Base-by-base conservation (phyloP, 805 yeast species). In the Lipomyces lipofer region DNA sequence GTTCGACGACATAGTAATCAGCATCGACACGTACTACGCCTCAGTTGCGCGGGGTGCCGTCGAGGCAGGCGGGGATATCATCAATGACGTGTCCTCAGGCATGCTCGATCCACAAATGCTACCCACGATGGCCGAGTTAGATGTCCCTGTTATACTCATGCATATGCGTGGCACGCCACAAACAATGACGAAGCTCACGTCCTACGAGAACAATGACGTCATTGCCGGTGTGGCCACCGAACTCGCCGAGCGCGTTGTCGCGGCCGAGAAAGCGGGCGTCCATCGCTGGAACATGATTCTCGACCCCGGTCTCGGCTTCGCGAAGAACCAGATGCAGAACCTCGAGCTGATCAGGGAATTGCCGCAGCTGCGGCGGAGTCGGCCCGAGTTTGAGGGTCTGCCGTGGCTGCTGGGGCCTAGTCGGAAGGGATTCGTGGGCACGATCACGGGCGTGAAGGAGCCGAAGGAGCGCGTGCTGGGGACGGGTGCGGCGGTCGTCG, bases 231-330 rank as follows among this genome's bases (percentile, higher is more conserved):
- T 89, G 4, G 79, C 85, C 4, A 69, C 80, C 44, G 99, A 94
- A 68, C 71, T 92, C 48, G 73, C 82, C 7, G 60, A 62, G 2
- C 79, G 81, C 51, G 75, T 89, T 27, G 62, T 69, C 0, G 75
- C 72, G 51, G 95, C 96, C 10, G 71, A 79, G 42, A 64, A 62
- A 0, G 72, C 69, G 0, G 96, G 96, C 3, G 81, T 92, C 1
- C 75, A 77, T 54, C 82, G 92, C 69, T 94, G 97, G 96, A 98
- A 94, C 70, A 73, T 94, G 2, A 82, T 94, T 15, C 65, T 90
- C 3, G 99, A 94, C 67, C 99, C 99, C 0, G 99, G 99, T 1
- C 71, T 94, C 39, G 99, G 99, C 1, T 94, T 94, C 71, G 97
- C 98, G n/a, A 94, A 94, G 68, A 78, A 77, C 49, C 63, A 78